Base-by-base conservation (phyloP, 306 rosid genomes). In the Inga laurina region DNA sequence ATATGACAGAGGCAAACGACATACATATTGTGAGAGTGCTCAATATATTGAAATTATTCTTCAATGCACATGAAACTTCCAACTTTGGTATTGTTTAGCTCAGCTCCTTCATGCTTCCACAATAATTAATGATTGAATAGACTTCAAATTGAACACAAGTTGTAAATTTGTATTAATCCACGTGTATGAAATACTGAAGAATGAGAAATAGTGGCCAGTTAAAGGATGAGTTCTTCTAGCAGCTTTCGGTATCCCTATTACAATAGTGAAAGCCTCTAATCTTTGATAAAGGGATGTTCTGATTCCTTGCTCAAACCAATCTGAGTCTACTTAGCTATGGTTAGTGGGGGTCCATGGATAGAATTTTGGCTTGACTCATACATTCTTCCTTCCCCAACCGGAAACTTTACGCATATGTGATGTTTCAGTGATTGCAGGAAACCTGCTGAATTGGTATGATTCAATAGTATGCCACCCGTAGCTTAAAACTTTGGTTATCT, bases 391-490 rank as follows among this genome's bases (percentile, higher is more conserved):
- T 27, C 22, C 54, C 39, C 30, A 24, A 15, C 72, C 43, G 15
- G 39, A 66, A 66, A 30, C 61, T 75, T 13, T 45, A 10, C 75
- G 19, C 73, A 15, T 71, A n/a, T 30, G 15, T 70, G 73, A 51
- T 85, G 64, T 79, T 75, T 27, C 51, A 46, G 24, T 61, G 62
- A 62, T 80, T 80, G 35, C 54, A 48, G 46, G 39, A 72, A 74
- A 10, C 52, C 35, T 78, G 37, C 64, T 78, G 35, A 46, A 54
- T 73, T 44, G 19, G 54, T 41, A 34, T 73, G 51, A 66, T 74
- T 80, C 51, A 39, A 77, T 67, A 48, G 37, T 32, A 30, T 69
- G 19, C 67, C 78, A 49, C 30, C 24, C 59, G 72, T 32, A 69
- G 69, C 74, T 69, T 62, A 16, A 30, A 30, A 77, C 54, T 72